Percentiles rank a stretch among this genome's conserved stretches.
Conservation (phyloP, 2,329 filamentous ascomycete species). For the Ophiostoma sp. region DNA sequence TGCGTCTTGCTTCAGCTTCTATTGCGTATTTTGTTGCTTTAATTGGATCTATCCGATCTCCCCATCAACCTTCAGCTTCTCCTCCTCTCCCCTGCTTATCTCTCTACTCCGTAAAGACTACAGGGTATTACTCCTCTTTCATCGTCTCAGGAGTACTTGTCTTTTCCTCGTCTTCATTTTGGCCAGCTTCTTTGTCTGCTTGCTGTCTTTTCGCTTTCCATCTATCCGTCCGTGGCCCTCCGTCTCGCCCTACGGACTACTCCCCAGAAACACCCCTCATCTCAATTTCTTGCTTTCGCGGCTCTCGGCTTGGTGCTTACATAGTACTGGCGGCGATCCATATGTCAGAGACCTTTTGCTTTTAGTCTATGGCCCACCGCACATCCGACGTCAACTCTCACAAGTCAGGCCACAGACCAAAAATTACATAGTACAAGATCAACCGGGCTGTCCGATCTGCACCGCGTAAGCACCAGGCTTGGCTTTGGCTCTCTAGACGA, state of each 20-base stretch:
- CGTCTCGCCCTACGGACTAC: neutral
- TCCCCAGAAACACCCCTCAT: neutral
- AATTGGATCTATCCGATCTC: constrained; percentile 6
- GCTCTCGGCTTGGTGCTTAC: constrained; percentile 19
- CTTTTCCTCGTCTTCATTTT: neutral
- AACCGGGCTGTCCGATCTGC: constrained; percentile 2
- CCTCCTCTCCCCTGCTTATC: neutral
- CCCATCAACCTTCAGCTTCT: constrained; percentile 1
- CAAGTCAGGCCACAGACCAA: constrained; percentile 4
- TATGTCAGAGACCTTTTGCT: constrained; percentile 17
- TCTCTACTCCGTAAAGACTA: neutral
- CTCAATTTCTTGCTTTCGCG: constrained; percentile 9
- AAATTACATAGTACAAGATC: neutral
- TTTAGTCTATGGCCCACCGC: constrained; percentile 16
- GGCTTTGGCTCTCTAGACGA: neutral
- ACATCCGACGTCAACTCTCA: constrained; percentile 9
- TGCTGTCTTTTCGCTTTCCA: neutral
- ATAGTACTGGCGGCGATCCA: constrained; percentile 19
- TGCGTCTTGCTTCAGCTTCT: constrained; percentile 9
- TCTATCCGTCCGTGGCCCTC: neutral
- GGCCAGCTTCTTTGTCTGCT: neutral
- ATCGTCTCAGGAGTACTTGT: neutral
- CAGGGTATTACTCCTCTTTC: neutral
- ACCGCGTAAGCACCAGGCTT: neutral
- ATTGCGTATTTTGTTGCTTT: constrained; percentile 12